A percentile compares a stretch with the other conserved stretches of the same genome.
Conservation (phyloP, 805 yeast genomes). For the Candida hispaniensis region DNA sequence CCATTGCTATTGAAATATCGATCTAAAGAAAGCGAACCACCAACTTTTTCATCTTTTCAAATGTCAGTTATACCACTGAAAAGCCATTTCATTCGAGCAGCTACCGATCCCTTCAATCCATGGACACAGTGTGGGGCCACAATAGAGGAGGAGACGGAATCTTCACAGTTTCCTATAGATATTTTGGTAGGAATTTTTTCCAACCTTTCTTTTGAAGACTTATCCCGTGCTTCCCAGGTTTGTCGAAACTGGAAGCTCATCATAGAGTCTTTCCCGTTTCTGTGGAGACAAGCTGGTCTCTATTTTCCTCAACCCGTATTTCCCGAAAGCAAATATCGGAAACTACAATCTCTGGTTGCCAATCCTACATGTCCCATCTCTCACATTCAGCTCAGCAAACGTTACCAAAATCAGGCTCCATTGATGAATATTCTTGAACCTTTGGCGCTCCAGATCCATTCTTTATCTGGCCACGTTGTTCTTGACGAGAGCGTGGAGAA, state of each 20-base stretch:
- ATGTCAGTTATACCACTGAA: too few species aligned
- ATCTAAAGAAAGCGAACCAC: too few species aligned
- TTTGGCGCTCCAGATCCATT: conserved; percentile 2
- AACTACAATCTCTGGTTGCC: conserved; percentile 8
- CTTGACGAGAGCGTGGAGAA: conserved; percentile 2
- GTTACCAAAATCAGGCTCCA: conserved; percentile 1
- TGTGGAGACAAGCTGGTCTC: conserved; percentile 8
- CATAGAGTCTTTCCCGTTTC: conserved; percentile 3
- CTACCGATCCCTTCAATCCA: too few species aligned
- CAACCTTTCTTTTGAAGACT: conserved; percentile 9
- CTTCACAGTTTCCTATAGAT: conserved; percentile 15
- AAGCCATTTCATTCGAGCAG: too few species aligned
- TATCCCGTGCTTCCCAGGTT: conserved; percentile 7
- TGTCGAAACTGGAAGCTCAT: conserved; percentile 4
- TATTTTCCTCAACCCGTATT: conserved; percentile 2
- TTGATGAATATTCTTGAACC: background rate
- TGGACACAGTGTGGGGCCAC: too few species aligned
- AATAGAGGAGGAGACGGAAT: too few species aligned
- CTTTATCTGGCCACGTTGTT: conserved; percentile 13
- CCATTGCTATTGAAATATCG: too few species aligned
- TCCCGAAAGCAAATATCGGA: background rate
- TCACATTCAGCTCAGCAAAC: conserved; percentile 9
- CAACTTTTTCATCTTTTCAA: too few species aligned
- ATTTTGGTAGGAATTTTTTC: conserved; percentile 8
- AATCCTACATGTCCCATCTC: conserved; percentile 1